phyloP scores from a whole-genome alignment of 495 filamentous ascomycete genomes.

The Lichina pygmaea region DNA sequence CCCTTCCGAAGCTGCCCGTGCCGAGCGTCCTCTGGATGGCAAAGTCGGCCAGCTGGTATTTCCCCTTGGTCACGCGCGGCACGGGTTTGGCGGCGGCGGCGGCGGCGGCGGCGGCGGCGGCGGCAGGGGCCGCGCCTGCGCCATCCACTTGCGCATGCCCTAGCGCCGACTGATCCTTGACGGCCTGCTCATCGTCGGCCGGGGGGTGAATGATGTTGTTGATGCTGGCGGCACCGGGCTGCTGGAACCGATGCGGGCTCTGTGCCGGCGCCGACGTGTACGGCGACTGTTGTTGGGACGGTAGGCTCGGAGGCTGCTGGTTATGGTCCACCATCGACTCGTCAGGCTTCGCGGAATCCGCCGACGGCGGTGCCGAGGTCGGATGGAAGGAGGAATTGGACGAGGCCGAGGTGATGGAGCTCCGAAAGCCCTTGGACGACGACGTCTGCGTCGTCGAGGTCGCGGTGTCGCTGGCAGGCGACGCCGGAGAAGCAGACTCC shows the following conservation, averaged over 20 bases:
- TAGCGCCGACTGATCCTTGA: constrained; percentile 9
- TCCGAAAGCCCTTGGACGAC: constrained; percentile 9
- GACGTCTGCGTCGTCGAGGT: constrained; percentile 21
- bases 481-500: constrained; percentile 10
- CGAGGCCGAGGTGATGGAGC: constrained; percentile 14
- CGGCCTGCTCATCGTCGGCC: constrained; percentile 21
- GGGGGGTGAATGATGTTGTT: constrained; percentile 43
- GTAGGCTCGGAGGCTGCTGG: constrained; percentile 10
- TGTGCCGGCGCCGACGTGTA: constrained; percentile 9
- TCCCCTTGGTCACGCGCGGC: constrained; percentile 71
- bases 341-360: constrained; percentile 5
- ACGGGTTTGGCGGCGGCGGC: constrained; percentile 10
- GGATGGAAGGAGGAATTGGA: constrained; percentile 13
- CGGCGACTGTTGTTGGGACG: constrained; percentile 11
- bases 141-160: constrained; percentile 7
- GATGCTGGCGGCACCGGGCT: constrained; percentile 29
- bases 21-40: constrained; percentile 68
- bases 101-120: constrained; percentile 7
- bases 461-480: constrained; percentile 26
- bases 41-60: constrained; percentile 83
- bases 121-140: constrained; percentile 3
- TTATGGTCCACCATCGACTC: background rate
- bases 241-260: constrained; percentile 12
- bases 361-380: constrained; percentile 8
- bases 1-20: constrained; percentile 88